Percentiles rank a stretch among this genome's conserved stretches.
phyloP scores from a whole-genome alignment of 352 stramenopile species.

The Phytophthora megakarya region DNA sequence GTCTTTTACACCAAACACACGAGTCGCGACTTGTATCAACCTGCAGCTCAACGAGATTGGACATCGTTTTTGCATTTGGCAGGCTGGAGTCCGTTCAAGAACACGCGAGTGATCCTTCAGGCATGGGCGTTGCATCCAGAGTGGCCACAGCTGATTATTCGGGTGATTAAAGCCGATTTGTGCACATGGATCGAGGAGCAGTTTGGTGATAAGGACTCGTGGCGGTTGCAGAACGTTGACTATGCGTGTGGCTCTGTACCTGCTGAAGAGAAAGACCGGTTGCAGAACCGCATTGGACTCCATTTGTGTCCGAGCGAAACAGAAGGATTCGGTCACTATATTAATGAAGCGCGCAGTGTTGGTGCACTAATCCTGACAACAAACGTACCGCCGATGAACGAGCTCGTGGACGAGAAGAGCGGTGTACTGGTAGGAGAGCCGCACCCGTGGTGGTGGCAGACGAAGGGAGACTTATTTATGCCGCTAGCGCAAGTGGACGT shows the following conservation, averaged over 20 bases:
- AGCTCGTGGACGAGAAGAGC: constrained; percentile 73
- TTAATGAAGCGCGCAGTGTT: constrained; percentile 82
- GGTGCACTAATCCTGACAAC: constrained; percentile 78
- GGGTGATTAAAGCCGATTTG: constrained; percentile 67
- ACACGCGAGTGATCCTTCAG: constrained; percentile 71
- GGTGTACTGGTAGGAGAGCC: constrained; percentile 69
- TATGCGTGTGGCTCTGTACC: constrained; percentile 72
- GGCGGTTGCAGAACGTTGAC: constrained; percentile 73
- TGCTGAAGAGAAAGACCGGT: constrained; percentile 54
- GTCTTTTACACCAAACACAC: constrained; percentile 88
- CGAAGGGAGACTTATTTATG: constrained; percentile 86
- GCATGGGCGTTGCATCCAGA: constrained; percentile 74
- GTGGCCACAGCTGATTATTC: constrained; percentile 73
- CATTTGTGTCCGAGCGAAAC: constrained; percentile 79
- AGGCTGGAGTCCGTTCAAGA: constrained; percentile 78
- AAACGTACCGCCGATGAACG: constrained; percentile 85
- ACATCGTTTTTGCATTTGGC: constrained; percentile 75
- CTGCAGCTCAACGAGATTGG: constrained; percentile 66
- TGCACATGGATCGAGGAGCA: constrained; percentile 70
- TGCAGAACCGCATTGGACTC: constrained; percentile 80
- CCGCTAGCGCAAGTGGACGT: constrained; percentile 65
- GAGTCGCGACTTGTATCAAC: constrained; percentile 70
- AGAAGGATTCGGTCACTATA: constrained; percentile 86
- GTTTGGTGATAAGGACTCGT: constrained; percentile 50
- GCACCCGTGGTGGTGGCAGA: constrained; percentile 81